Percentiles rank a stretch among this genome's conserved stretches.
These are phyloP conservation scores for Nepenthes mirabilis DNA, from an alignment of 148 eudicot genomes.

Conservation along the genomic window DNA sequence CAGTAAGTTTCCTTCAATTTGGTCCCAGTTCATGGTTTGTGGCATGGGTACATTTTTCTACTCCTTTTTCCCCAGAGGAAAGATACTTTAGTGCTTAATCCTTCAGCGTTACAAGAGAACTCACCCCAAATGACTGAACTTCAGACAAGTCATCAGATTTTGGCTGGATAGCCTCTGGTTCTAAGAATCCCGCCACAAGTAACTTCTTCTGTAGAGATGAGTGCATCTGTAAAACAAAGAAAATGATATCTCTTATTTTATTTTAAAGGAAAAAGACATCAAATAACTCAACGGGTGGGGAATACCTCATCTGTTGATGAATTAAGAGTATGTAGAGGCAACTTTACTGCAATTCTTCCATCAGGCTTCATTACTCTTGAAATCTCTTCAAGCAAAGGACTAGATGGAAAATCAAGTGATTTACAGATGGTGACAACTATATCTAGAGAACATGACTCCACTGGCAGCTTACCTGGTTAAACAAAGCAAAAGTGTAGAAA, in stretches of 20 bases:
- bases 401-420: constrained; percentile 48
- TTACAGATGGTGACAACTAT: constrained; percentile 31
- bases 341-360: constrained; percentile 44
- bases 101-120: constrained; percentile 1
- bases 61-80: too few species aligned
- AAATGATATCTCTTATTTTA: background rate
- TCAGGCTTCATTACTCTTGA: constrained; percentile 67
- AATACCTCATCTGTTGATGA: constrained; percentile 21
- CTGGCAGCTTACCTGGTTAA: constrained; percentile 39
- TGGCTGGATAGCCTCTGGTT: constrained; percentile 26
- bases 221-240: constrained; percentile 2
- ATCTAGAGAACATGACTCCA: constrained; percentile 53
- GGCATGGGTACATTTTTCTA: too few species aligned
- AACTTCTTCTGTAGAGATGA: constrained; percentile 43
- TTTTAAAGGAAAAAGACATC: too few species aligned
- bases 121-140: constrained; percentile 37
- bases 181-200: constrained; percentile 64
- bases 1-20: too few species aligned
- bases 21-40: too few species aligned
- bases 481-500: background rate
- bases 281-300: constrained; percentile 1
- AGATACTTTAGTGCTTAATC: background rate
- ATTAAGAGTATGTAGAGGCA: constrained; percentile 15
- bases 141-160: constrained; percentile 15
- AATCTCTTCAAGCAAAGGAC: constrained; percentile 36